These are phyloP conservation scores for Smithsoniella earleae DNA, from an alignment of 163 green algal species.

Conservation along the genomic window DNA sequence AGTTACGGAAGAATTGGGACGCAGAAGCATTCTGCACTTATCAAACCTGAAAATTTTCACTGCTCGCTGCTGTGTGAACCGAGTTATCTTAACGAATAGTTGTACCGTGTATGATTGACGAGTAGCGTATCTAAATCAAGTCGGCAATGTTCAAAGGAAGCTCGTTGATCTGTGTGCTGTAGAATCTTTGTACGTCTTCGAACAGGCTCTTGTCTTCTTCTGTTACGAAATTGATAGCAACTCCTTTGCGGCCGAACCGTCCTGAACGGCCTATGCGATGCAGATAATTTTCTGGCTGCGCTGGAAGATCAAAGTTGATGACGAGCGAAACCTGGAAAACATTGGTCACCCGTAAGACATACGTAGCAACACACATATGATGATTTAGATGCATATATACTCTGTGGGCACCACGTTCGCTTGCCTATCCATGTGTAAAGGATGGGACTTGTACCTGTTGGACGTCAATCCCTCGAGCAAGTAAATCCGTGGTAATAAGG, in stretches of 20 bases:
- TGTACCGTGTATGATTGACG: too few relatives aligned
- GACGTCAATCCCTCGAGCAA: constrained; percentile 98
- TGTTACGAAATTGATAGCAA: constrained; percentile 99
- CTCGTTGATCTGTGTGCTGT: constrained; percentile 96
- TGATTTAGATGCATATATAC: not conserved
- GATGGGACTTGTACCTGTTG: constrained; percentile 69
- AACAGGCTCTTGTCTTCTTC: constrained; percentile 83
- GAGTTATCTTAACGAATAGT: too few relatives aligned
- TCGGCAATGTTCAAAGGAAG: constrained; percentile 95
- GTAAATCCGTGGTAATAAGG: constrained; percentile 99
- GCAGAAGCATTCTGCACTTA: too few relatives aligned
- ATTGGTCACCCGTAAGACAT: not conserved
- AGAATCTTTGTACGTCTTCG: constrained; percentile 99
- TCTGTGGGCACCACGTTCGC: not conserved
- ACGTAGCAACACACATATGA: not conserved
- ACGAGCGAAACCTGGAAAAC: constrained; percentile 87
- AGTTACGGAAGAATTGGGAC: too few relatives aligned
- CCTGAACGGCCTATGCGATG: constrained; percentile 95
- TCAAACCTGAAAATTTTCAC: too few relatives aligned
- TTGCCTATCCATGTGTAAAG: not conserved
- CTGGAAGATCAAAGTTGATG: constrained; percentile 99
- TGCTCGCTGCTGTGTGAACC: too few relatives aligned
- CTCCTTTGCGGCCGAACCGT: constrained; percentile 97
- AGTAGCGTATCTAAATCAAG: constrained; percentile 69
- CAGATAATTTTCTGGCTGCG: constrained; percentile 99